Conservation (phyloP, 140 eudicot species). For the Anethum foeniculum region DNA sequence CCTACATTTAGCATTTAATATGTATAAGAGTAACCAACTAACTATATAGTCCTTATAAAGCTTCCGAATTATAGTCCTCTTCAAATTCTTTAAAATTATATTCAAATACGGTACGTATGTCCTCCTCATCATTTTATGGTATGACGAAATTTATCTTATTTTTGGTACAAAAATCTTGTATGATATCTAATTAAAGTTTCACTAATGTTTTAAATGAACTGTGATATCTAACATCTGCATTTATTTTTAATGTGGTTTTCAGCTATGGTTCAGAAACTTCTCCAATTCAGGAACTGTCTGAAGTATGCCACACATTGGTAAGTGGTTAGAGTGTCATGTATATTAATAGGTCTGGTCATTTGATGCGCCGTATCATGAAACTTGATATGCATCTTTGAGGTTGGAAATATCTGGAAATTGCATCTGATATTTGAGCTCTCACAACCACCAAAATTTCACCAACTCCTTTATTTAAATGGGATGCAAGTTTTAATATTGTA, state of each 20-base stretch:
- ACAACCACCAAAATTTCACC: not conserved
- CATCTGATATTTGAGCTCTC: not conserved
- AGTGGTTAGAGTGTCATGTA: conserved; percentile 14
- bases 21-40: not conserved
- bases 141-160: not conserved
- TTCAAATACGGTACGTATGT: not conserved
- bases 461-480: not conserved
- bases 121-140: not conserved
- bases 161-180: not conserved
- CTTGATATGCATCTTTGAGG: not conserved
- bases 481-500: not conserved
- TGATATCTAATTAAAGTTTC: not conserved
- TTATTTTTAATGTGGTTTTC: conserved; percentile 11
- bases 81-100: not conserved
- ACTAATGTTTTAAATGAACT: not conserved
- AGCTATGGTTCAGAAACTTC: conserved; percentile 81
- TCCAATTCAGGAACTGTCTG: conserved; percentile 60
- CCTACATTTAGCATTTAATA: not conserved
- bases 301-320: conserved; percentile 75
- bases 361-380: conserved; percentile 1
- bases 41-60: not conserved
- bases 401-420: not conserved
- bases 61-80: not conserved
- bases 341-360: not conserved
- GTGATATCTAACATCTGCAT: conserved; percentile 8